phyloP scores from a whole-genome alignment of 2,329 filamentous ascomycete genomes.

The Lasiodiplodia sp. region DNA sequence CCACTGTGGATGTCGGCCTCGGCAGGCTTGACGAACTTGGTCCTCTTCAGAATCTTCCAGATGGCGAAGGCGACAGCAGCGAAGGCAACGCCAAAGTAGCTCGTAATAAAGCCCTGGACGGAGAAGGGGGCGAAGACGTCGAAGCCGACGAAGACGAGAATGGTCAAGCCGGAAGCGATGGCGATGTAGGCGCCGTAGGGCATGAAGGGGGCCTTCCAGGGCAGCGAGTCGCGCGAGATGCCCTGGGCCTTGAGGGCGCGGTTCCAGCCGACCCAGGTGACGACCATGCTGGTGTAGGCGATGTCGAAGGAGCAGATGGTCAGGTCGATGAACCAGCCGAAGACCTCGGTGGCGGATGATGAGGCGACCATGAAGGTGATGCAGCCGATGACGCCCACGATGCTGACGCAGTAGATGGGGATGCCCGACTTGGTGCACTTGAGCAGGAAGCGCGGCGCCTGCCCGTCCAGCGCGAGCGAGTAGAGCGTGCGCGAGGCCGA shows the following conservation, averaged over 20 bases:
- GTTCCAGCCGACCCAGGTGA: constrained; percentile 67
- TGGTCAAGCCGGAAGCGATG: background rate
- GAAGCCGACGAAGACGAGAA: constrained; percentile 16
- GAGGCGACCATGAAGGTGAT: constrained; percentile 78
- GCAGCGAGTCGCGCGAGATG: constrained; percentile 56
- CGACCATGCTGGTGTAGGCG: constrained; percentile 58
- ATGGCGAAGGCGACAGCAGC: constrained; percentile 35
- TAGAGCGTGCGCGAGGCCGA: constrained; percentile 62
- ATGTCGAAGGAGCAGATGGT: constrained; percentile 72
- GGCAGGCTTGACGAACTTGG: constrained; percentile 35
- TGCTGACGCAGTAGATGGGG: constrained; percentile 74
- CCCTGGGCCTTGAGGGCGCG: constrained; percentile 58
- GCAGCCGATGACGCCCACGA: constrained; percentile 72
- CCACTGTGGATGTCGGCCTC: constrained; percentile 24
- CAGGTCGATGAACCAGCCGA: constrained; percentile 75
- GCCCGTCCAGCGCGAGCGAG: constrained; percentile 60
- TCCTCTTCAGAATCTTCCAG: constrained; percentile 42
- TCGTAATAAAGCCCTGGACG: constrained; percentile 17
- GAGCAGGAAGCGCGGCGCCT: constrained; percentile 62
- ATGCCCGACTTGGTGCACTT: constrained; percentile 69
- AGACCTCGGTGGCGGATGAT: constrained; percentile 68
- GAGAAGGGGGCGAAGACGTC: constrained; percentile 19
- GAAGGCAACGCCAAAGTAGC: constrained; percentile 23
- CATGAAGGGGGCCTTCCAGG: constrained; percentile 14
- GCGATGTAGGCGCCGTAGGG: constrained; percentile 17